Evolutionary conservation across 441 rosid genomes (phyloP), one percentile per base, ranked within the genome.

Genomic region (Populus hybrid): DNA sequence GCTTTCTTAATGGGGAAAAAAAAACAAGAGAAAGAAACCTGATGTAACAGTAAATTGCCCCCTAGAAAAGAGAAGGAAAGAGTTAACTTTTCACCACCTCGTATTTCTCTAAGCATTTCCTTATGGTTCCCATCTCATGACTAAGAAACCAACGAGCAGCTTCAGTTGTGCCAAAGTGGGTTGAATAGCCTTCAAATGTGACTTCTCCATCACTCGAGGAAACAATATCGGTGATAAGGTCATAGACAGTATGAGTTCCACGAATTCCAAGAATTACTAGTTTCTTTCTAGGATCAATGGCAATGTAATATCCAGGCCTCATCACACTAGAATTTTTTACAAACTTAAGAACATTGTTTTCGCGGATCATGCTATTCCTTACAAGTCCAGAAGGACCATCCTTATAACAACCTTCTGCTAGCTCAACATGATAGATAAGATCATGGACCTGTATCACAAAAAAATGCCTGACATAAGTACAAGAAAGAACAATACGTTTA

Each of bases 221-320:
- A 73, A 92, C 91, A 79, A 93, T 90, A 75, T 92, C 93, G 3
- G 99, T 93, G 45, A 93, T 90, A 35, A 94, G 89, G 80, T 95
- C 99, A 69, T 90, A 92, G 10, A 91, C 93, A 0, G 94, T 90
- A 82, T 94, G 95, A 24, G 98, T 94, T 68, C 97, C 95, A 9
- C 97, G 94, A 75, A 93, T 94, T 66, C 87, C 97, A 56, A 95
- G 82, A 64, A 95, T 90, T 64, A 95, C 87, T 18, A 92, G 94
- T 75, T 90, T 94, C 79, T 87, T 89, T 21, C 90, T 87, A 75
- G 87, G 91, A 87, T 95, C 98, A 76, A 94, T 75, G 40, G 89
- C 98, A 45, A 95, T 81, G 74, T 90, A 95, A 80, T 94, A 94
- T 35, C 98, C 98, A 63, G 99, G 99, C 87, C 99, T 91, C 97